Evolutionary conservation across 352 stramenopile genomes (phyloP).

Genomic region (Phytophthora uliginosa): DNA sequence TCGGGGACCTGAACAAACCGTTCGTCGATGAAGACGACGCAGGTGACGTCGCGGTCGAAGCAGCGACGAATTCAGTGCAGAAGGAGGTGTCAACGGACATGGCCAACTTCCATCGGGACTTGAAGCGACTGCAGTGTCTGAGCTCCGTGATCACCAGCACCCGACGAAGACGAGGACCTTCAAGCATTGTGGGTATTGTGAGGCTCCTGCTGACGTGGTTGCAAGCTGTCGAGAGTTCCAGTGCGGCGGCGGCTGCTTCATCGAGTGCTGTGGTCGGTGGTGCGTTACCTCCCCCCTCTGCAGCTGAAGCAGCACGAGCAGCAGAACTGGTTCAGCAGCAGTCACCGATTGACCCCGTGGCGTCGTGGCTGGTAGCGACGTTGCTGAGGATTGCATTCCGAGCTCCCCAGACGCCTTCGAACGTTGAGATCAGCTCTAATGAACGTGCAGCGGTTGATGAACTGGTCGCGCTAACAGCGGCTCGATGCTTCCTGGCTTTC

Average conservation of each 20-base stretch:
- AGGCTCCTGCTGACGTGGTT: constrained; percentile 53
- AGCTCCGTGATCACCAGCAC: constrained; percentile 24
- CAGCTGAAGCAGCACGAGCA: constrained; percentile 19
- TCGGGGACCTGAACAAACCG: not conserved
- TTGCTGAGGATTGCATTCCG: constrained; percentile 48
- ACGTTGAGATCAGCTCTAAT: constrained; percentile 12
- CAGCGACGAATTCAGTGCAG: not conserved
- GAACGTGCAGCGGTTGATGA: constrained; percentile 28
- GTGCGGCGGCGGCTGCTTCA: constrained; percentile 26
- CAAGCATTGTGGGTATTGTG: constrained; percentile 19
- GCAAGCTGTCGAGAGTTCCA: constrained; percentile 44
- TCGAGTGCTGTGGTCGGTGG: not conserved
- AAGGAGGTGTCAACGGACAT: not conserved
- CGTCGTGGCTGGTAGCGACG: constrained; percentile 60
- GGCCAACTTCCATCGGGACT: constrained; percentile 26
- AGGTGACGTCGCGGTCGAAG: not conserved
- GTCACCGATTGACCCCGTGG: constrained; percentile 30
- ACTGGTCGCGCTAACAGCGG: constrained; percentile 12
- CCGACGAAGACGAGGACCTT: constrained; percentile 13
- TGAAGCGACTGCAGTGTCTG: constrained; percentile 47
- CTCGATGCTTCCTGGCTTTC: constrained; percentile 38
- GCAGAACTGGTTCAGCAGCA: constrained; percentile 24
- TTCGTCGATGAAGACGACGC: constrained; percentile 11
- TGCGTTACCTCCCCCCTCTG: constrained; percentile 14
- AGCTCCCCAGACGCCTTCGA: constrained; percentile 8